Conservation (phyloP, 345 rosid genomes). For the Pistacia integerrima region DNA sequence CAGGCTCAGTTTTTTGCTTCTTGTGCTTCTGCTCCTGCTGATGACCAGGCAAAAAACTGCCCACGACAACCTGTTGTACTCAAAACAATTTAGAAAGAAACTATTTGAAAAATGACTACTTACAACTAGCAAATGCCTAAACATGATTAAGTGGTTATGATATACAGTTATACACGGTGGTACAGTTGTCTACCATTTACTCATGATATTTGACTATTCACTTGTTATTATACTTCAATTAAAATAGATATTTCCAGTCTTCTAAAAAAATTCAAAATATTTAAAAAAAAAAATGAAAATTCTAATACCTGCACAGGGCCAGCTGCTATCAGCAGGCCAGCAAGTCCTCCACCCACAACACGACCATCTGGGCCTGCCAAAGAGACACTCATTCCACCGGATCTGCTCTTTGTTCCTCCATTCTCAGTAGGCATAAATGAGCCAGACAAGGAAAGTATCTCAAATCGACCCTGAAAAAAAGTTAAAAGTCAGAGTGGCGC, state of each 20-base stretch:
- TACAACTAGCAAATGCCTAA: not conserved
- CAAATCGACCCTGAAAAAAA: constrained; percentile 77
- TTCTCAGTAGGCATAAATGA: constrained; percentile 68
- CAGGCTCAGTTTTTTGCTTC: constrained; percentile 52
- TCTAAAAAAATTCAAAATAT: not conserved
- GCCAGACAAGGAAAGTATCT: constrained; percentile 94
- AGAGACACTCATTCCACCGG: constrained; percentile 97
- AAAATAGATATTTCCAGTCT: not conserved
- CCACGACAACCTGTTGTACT: constrained; percentile 65
- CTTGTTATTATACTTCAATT: not conserved
- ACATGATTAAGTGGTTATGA: not conserved
- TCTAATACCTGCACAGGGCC: constrained; percentile 85
- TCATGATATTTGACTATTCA: not conserved
- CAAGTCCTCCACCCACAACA: constrained; percentile 92
- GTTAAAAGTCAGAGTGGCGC: not conserved
- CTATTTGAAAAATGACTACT: constrained; percentile 9
- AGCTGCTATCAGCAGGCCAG: constrained; percentile 87
- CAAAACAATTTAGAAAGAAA: constrained; percentile 26
- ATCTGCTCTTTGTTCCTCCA: constrained; percentile 81
- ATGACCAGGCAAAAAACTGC: constrained; percentile 74
- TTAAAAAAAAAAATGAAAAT: not conserved
- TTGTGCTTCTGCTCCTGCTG: constrained; percentile 70
- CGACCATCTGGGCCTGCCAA: constrained; percentile 93
- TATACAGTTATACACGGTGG: not conserved
- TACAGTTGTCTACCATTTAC: not conserved